These are phyloP conservation scores for Coniella vitis DNA, from an alignment of 2,329 filamentous ascomycete genomes.

Conservation along the genomic window DNA sequence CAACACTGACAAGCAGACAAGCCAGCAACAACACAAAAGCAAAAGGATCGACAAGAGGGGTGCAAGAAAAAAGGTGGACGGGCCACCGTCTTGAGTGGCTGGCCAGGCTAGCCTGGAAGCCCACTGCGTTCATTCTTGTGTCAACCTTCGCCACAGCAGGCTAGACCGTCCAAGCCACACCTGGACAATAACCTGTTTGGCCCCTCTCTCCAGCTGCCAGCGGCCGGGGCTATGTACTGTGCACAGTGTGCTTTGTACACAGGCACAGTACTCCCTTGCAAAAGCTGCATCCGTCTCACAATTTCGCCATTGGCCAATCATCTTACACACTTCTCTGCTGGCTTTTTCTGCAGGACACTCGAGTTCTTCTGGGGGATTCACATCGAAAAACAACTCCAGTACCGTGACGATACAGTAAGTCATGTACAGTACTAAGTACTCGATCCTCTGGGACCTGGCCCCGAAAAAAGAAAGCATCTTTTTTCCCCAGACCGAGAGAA, in stretches of 20 bases:
- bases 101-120: neutral
- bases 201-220: too few relatives aligned
- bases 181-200: conserved; percentile 18
- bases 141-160: conserved; percentile 16
- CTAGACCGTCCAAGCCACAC: conserved; percentile 17
- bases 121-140: conserved; percentile 10
- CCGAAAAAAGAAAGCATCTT: too few relatives aligned
- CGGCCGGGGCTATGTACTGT: too few relatives aligned
- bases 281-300: neutral
- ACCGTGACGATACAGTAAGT: too few relatives aligned
- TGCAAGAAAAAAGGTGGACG: neutral
- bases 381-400: too few relatives aligned
- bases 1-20: neutral
- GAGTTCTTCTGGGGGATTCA: too few relatives aligned
- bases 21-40: too few relatives aligned
- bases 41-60: neutral
- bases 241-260: too few relatives aligned
- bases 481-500: too few relatives aligned
- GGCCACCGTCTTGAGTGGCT: neutral
- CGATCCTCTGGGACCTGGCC: neutral
- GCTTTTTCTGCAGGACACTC: too few relatives aligned
- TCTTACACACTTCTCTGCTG: too few relatives aligned
- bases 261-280: conserved; percentile 14
- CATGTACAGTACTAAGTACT: neutral
- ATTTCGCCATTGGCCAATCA: conserved; percentile 9